Base-by-base conservation (phyloP, 1,284 basidiomycete species). In the Sporisorium iseilematis-ciliati region DNA sequence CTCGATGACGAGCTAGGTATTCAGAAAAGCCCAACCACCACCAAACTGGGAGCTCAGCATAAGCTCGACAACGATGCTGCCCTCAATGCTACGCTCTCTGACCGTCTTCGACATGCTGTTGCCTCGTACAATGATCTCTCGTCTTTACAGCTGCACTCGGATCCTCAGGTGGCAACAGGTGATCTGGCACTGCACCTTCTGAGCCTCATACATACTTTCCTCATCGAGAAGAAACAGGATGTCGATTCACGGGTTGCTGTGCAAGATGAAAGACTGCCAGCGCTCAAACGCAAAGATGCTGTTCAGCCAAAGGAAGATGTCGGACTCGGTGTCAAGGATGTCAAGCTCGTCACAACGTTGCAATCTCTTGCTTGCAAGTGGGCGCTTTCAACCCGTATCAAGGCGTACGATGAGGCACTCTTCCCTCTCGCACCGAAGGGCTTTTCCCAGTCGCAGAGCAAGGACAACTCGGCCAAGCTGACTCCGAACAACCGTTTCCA, bases 311-410 rank as follows among this genome's bases (percentile, higher is more conserved):
- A 61, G 45, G 74, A 76, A 50, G 70, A 73, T 33, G 66, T 77
- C 11, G 70, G 70, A 11, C 56, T 77, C 12, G 75, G 75, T 7
- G 35, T 73, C 38, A 66, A 67, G 62, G 70, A 77, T 33, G 56
- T 69, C 48, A 77, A 70, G 56, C 60, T 73, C 31, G 57, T 69
- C 56, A 65, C 65, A 2, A 77, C 66, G 20, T 29, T 77, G 40
- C 69, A 66, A 14, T 66, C 75, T 11, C 56, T 77, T 1, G 62
- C 66, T 21, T 62, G 60, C 12, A 38, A 52, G 23, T 77, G 75
- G 75, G 69, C 70, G 5, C 66, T 77, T 4, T 51, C 52, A 1
- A 55, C 65, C 1, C 62, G 70, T 14, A 60, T 62, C 33, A 65
- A 59, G 12, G 53, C 58, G 6, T 77, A 73, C 48, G 75, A 77